Base-by-base conservation (phyloP, 1,284 basidiomycete genomes). In the Trametes versicolor region DNA sequence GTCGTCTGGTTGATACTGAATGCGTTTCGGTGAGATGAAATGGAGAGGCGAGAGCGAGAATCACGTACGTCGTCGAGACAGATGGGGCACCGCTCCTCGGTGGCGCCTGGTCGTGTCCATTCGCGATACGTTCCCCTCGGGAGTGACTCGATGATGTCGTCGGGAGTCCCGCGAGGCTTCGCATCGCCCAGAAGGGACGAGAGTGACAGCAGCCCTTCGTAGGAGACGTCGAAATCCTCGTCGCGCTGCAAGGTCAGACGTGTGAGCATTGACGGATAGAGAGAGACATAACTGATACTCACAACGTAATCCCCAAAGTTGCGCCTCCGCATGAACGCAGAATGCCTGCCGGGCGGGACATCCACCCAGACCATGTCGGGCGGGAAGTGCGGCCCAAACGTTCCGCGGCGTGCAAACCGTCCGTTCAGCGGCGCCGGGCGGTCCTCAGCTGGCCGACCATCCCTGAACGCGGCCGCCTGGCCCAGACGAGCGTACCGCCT, bases 61-160 rank as follows among this genome's bases (percentile, higher is more conserved):
- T 23, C 5, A 83, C 90, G 54, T 72, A 92, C 91, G 76, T 93
- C 91, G 67, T 93, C 91, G 67, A 93, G 76, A 72, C 92, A 93
- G 55, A 93, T 93, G 2, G 91, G 91, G 74, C 91, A 93, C 47
- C 90, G 83, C 58, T 83, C 80, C 69, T 93, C 91, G 58, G 87
- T 87, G 41, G 87, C 88, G 0, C 79, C 71, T 5, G 75, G 74
- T 5, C 78, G 85, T 39, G 81, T 82, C 89, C 90, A 93, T 37
- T 92, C 90, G 66, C 84, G 84, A 74, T 88, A 93, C 17, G 80
- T 75, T 0, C 81, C 90, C 23, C 80, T 86, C 29, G 90, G 86
- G 60, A 93, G 76, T 0, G 81, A 79, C 13, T 83, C 76, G 51
- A 93, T 78, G 36, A 91, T 79, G n/a, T 85, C 77, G 0, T 82